These are phyloP conservation scores for Chalara sp. DNA, from an alignment of 2,329 filamentous ascomycete genomes.

Conservation along the genomic window DNA sequence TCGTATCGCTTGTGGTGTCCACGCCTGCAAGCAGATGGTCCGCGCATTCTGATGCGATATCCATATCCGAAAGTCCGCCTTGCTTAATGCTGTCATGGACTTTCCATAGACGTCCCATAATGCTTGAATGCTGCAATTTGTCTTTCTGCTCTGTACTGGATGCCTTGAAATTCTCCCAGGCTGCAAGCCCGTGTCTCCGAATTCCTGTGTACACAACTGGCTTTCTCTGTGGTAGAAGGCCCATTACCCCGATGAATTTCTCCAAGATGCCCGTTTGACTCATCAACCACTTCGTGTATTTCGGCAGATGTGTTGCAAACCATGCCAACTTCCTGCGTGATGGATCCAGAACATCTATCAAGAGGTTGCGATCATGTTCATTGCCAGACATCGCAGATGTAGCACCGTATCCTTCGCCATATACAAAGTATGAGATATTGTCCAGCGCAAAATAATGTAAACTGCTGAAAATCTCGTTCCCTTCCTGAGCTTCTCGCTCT, in stretches of 20 bases:
- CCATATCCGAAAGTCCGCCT: constrained; percentile 31
- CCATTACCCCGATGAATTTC: constrained; percentile 7
- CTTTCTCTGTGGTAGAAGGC: constrained; percentile 41
- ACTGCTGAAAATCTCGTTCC: constrained; percentile 39
- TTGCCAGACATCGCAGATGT: constrained; percentile 36
- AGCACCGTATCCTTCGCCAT: constrained; percentile 34
- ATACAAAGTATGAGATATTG: constrained; percentile 44
- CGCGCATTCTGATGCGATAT: constrained; percentile 45
- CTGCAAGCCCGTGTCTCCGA: constrained; percentile 32
- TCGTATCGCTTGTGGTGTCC: constrained; percentile 44
- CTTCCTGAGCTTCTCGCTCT: constrained; percentile 24
- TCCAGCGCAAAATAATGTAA: constrained; percentile 48
- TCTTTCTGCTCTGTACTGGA: not conserved
- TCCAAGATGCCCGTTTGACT: constrained; percentile 28
- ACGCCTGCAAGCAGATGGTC: constrained; percentile 48
- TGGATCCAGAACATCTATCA: constrained; percentile 42
- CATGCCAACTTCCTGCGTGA: constrained; percentile 38
- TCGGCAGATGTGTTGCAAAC: constrained; percentile 40
- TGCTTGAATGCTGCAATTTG: constrained; percentile 20
- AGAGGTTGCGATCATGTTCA: constrained; percentile 30
- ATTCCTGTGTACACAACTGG: constrained; percentile 46
- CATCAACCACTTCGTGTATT: constrained; percentile 42
- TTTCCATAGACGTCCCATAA: constrained; percentile 33
- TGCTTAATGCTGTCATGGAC: constrained; percentile 23
- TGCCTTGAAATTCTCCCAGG: constrained; percentile 17